Evolutionary conservation across 2,329 filamentous ascomycete species (phyloP).

Genomic region (Mycosphaerella sp.): DNA sequence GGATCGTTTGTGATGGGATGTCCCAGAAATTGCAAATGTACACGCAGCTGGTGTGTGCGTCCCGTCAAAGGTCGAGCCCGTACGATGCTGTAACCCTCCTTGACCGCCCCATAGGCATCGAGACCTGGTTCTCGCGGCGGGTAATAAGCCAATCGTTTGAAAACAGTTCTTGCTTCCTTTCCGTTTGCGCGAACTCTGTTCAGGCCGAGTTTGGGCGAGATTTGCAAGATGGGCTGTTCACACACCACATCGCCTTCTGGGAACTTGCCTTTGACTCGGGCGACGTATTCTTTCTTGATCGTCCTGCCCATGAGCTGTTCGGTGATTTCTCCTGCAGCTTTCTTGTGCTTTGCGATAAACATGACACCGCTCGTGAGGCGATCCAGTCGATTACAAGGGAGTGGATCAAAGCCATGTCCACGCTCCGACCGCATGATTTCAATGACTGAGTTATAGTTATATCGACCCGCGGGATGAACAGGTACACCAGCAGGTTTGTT

Average conservation of each 20-base stretch:
- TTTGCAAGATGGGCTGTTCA: constrained; percentile 86
- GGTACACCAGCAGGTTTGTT: constrained; percentile 94
- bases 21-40: constrained; percentile 89
- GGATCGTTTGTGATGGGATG: constrained; percentile 96
- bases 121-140: constrained; percentile 39
- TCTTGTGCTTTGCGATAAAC: constrained; percentile 87
- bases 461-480: constrained; percentile 89
- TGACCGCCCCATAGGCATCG: constrained; percentile 16
- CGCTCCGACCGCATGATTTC: constrained; percentile 85
- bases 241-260: constrained; percentile 87
- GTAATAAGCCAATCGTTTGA: constrained; percentile 89
- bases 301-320: constrained; percentile 70
- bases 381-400: constrained; percentile 88
- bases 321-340: constrained; percentile 70
- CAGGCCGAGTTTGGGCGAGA: constrained; percentile 88
- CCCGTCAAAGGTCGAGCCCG: constrained; percentile 90
- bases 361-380: constrained; percentile 92
- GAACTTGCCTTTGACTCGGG: constrained; percentile 83
- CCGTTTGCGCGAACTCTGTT: constrained; percentile 93
- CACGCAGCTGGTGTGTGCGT: constrained; percentile 87
- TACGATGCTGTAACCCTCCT: constrained; percentile 78
- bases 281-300: constrained; percentile 92
- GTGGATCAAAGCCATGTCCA: constrained; percentile 51
- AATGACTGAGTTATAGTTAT: constrained; percentile 89
- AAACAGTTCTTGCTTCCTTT: constrained; percentile 83